These are phyloP conservation scores for Cokeromyces recurvatus DNA, from an alignment of 371 early-diverging fungal genomes.

Conservation along the genomic window DNA sequence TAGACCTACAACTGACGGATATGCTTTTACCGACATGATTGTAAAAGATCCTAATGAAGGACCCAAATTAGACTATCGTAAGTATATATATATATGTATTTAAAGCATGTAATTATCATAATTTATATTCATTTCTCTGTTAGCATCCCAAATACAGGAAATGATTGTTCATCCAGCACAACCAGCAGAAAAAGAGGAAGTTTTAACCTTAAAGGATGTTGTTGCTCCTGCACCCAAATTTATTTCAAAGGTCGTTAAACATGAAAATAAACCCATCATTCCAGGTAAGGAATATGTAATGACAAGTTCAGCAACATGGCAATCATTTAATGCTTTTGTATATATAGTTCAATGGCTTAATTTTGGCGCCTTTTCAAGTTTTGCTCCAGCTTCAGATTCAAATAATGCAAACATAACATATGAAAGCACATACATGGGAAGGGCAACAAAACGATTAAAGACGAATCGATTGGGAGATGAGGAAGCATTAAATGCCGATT, in stretches of 20 bases:
- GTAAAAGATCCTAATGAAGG: conserved; percentile 4
- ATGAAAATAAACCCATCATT: conserved; percentile 31
- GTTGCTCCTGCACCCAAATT: conserved; percentile 33
- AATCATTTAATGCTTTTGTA: background rate
- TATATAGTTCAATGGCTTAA: conserved; percentile 45
- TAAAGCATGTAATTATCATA: too few species aligned
- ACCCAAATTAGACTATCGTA: conserved; percentile 20
- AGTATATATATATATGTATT: too few species aligned
- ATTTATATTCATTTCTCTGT: background rate
- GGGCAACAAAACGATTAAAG: conserved; percentile 29
- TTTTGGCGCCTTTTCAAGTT: conserved; percentile 47
- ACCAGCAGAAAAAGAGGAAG: conserved; percentile 9
- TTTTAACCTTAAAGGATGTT: conserved; percentile 23
- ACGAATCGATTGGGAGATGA: background rate
- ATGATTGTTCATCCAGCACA: conserved; percentile 31
- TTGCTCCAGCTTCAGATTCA: conserved; percentile 47
- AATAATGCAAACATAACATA: conserved; percentile 42
- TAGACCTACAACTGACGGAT: conserved; percentile 41
- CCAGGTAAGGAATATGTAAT: too few species aligned
- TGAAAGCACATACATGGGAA: conserved; percentile 39
- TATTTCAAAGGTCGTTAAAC: conserved; percentile 18
- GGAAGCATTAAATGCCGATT: conserved; percentile 27
- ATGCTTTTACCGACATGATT: conserved; percentile 31
- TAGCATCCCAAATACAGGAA: conserved; percentile 31
- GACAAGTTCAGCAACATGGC: too few species aligned